phyloP scores from a whole-genome alignment of 1,284 basidiomycete species.

The Ustanciosporium gigantosporum region DNA sequence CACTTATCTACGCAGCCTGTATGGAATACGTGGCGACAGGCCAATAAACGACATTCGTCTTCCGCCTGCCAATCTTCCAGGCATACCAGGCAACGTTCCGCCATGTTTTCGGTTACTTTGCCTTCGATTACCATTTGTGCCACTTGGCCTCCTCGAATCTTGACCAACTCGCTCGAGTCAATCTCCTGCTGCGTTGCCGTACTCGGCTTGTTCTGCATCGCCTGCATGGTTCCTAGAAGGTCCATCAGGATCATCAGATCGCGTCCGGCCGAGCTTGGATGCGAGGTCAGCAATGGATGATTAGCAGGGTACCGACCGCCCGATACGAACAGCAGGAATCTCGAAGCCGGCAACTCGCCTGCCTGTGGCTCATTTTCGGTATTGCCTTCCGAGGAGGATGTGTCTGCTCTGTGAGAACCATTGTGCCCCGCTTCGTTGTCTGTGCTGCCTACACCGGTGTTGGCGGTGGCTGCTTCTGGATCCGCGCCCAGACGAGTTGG shows the following conservation, averaged over 20 bases:
- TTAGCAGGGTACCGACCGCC: slow-evolving; percentile 53
- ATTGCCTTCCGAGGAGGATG: no score
- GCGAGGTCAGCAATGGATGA: slow-evolving; percentile 53
- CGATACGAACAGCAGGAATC: slow-evolving; percentile 57
- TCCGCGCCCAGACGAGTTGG: slow-evolving; percentile 22
- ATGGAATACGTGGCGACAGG: slow-evolving; percentile 55
- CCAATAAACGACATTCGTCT: slow-evolving; percentile 47
- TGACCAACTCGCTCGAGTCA: slow-evolving; percentile 38
- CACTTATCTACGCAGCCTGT: slow-evolving; percentile 47
- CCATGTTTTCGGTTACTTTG: slow-evolving; percentile 53
- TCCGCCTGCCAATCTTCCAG: slow-evolving; percentile 56
- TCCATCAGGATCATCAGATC: slow-evolving; percentile 60
- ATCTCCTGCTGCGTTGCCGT: slow-evolving; percentile 53
- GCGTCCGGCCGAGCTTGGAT: slow-evolving; percentile 45
- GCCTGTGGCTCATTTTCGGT: slow-evolving; percentile 2
- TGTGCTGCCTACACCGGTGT: not conserved
- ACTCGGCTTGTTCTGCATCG: slow-evolving; percentile 44
- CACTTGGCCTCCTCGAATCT: slow-evolving; percentile 38
- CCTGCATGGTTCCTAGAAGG: slow-evolving; percentile 49
- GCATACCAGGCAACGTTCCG: slow-evolving; percentile 55
- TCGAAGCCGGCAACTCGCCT: slow-evolving; percentile 32
- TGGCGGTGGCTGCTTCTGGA: slow-evolving; percentile 3
- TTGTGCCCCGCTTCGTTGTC: not conserved
- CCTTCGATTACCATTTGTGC: slow-evolving; percentile 17
- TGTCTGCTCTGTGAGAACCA: not conserved